These are phyloP conservation scores for Trichoderma harzianum DNA, from an alignment of 2,329 filamentous ascomycete genomes.

Conservation along the genomic window DNA sequence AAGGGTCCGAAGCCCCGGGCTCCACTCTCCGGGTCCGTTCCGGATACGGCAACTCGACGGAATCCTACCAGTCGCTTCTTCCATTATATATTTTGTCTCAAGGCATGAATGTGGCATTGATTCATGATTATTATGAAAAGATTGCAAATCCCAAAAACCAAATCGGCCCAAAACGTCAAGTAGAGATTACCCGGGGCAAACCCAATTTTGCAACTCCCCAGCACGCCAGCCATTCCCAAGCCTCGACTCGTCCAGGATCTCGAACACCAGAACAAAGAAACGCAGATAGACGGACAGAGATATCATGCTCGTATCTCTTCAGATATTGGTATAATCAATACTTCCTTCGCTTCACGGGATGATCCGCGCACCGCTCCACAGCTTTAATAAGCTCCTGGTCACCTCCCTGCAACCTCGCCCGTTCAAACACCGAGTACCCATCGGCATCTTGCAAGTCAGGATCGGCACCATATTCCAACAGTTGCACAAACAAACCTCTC, in stretches of 20 bases:
- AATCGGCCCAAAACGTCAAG: not conserved
- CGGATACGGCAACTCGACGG: not conserved
- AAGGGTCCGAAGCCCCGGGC: not conserved
- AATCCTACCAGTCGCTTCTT: not conserved
- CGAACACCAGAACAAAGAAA: not conserved
- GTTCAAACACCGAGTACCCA: not conserved
- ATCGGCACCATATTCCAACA: not conserved
- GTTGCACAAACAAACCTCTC: not conserved
- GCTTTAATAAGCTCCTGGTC: not conserved
- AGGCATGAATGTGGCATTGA: not conserved
- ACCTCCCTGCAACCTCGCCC: not conserved
- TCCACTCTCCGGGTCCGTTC: not conserved
- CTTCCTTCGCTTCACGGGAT: not conserved
- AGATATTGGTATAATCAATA: not conserved
- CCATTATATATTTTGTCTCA: not conserved
- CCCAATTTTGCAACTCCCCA: not conserved
- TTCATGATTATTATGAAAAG: not conserved
- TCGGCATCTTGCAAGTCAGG: not conserved
- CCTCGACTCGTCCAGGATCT: not conserved
- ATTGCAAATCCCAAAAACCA: not conserved
- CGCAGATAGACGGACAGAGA: not conserved
- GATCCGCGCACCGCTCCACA: not conserved
- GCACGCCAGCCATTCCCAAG: not conserved
- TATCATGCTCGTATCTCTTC: not conserved
- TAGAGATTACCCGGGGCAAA: not conserved